These are phyloP conservation scores for Plasmodium cynomolgi DNA, from an alignment of 169 alveolate genomes.

Conservation along the genomic window DNA sequence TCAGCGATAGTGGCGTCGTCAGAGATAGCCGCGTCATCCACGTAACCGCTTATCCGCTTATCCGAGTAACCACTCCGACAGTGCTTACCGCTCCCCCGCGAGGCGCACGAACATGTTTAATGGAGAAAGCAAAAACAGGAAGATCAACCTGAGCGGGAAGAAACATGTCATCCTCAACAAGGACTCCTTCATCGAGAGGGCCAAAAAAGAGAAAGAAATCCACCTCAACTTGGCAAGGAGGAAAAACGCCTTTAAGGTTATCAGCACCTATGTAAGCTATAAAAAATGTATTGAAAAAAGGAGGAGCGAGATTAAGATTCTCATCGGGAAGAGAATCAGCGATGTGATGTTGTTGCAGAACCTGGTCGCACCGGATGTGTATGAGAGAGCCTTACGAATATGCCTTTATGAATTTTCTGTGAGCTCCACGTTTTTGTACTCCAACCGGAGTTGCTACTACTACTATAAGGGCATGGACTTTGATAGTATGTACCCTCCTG, in stretches of 20 bases:
- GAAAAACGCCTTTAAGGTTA: constrained; percentile 41
- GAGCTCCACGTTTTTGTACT: constrained; percentile 33
- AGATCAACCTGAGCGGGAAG: constrained; percentile 64
- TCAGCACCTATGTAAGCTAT: constrained; percentile 21
- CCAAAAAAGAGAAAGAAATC: constrained; percentile 45
- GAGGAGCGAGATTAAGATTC: constrained; percentile 14
- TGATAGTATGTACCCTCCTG: constrained; percentile 20
- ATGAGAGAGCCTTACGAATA: constrained; percentile 39
- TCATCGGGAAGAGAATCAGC: constrained; percentile 28
- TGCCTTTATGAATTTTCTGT: constrained; percentile 51
- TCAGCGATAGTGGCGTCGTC: no score
- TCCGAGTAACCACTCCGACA: neutral
- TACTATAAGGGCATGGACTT: constrained; percentile 41
- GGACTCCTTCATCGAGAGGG: constrained; percentile 64
- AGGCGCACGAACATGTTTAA: constrained; percentile 36
- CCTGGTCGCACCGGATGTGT: constrained; percentile 28
- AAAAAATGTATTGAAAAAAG: constrained; percentile 39
- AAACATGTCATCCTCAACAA: constrained; percentile 48
- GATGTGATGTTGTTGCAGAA: constrained; percentile 35
- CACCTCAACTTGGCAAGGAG: constrained; percentile 12
- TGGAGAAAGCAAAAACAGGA: constrained; percentile 70
- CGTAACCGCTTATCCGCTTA: neutral
- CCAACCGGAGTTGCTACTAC: constrained; percentile 18
- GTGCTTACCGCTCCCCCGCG: neutral
- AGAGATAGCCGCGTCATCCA: neutral